Evolutionary conservation across 73 alveolate genomes (phyloP).

Genomic region (Paramecium bursaria): DNA sequence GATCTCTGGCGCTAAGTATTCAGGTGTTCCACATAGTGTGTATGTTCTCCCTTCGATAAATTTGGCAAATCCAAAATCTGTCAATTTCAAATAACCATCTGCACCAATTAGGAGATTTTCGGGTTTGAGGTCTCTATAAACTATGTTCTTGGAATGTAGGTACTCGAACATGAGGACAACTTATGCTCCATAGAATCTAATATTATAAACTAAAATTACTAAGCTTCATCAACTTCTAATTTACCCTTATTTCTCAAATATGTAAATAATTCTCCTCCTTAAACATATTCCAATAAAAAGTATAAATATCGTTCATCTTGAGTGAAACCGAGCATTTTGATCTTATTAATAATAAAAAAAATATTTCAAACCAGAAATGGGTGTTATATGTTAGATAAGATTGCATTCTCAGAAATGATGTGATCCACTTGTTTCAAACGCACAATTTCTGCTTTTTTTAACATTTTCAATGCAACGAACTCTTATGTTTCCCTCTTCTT

Average conservation of each 20-base stretch:
- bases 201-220: too few relatives aligned
- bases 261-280: constrained; percentile 98
- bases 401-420: constrained; percentile 94
- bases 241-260: constrained; percentile 88
- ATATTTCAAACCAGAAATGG: constrained; percentile 24
- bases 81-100: constrained; percentile 74
- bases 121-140: constrained; percentile 76
- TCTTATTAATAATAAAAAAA: constrained; percentile 30
- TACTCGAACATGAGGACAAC: constrained; percentile 71
- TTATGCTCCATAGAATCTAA: constrained; percentile 76
- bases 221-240: constrained; percentile 79
- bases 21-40: constrained; percentile 82
- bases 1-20: constrained; percentile 77
- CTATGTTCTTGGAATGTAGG: constrained; percentile 73
- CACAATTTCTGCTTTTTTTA: constrained; percentile 94
- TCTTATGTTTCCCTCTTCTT: constrained; percentile 75
- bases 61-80: constrained; percentile 83
- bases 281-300: constrained; percentile 89
- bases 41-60: constrained; percentile 80
- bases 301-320: constrained; percentile 92
- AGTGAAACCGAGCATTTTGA: constrained; percentile 80
- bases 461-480: constrained; percentile 91
- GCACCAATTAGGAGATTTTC: constrained; percentile 72
- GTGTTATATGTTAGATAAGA: constrained; percentile 75
- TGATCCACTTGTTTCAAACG: constrained; percentile 96